These are phyloP conservation scores for Vitis amurensis DNA, from an alignment of 164 flowering plant genomes.

Conservation along the genomic window DNA sequence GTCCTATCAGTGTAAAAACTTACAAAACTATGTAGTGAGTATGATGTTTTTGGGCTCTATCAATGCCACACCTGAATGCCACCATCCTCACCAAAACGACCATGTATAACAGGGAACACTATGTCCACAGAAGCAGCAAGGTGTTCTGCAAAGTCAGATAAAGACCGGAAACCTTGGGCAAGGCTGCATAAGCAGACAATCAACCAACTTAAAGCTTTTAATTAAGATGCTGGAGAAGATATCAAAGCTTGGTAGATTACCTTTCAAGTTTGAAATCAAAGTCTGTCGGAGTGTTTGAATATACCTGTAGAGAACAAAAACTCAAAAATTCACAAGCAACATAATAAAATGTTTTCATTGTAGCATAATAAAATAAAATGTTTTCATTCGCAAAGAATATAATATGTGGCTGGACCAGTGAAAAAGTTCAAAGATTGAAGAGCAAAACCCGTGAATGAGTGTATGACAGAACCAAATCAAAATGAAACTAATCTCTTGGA, in stretches of 20 bases:
- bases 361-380: background rate
- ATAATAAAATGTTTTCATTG: background rate
- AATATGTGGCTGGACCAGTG: too few species aligned
- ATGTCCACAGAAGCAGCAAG: conserved; percentile 79
- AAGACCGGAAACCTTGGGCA: conserved; percentile 74
- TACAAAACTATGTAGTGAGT: background rate
- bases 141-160: conserved; percentile 75
- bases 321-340: background rate
- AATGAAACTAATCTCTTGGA: too few species aligned
- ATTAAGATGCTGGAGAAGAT: background rate
- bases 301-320: conserved; percentile 40
- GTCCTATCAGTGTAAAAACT: background rate
- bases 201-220: background rate
- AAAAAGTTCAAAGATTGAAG: too few species aligned
- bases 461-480: too few species aligned
- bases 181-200: conserved; percentile 47
- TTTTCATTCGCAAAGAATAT: too few species aligned
- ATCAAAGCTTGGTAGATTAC: conserved; percentile 26
- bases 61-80: conserved; percentile 67
- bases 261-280: conserved; percentile 94
- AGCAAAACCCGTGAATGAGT: too few species aligned
- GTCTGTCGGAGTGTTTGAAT: conserved; percentile 96
- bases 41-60: background rate
- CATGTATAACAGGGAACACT: conserved; percentile 91
- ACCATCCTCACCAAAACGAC: conserved; percentile 95